A percentile compares a stretch with the other conserved stretches of the same genome.
Conservation (phyloP, 2,329 filamentous ascomycete genomes). For the Neurospora sp. region DNA sequence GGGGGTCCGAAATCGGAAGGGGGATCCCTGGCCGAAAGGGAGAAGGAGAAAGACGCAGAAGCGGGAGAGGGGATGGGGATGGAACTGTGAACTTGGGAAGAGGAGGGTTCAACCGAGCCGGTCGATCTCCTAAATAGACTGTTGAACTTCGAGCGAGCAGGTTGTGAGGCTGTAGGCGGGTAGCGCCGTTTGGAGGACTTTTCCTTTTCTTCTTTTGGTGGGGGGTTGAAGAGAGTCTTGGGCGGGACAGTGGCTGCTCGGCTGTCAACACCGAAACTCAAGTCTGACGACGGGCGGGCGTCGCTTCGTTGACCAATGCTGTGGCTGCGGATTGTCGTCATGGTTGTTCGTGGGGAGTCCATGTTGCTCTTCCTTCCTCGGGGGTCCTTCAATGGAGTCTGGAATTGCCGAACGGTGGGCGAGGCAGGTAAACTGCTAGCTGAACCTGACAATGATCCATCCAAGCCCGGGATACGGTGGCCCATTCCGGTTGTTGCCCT, state of each 20-base stretch:
- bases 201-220: slow-evolving; percentile 12
- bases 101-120: slow-evolving; percentile 24
- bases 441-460: slow-evolving; percentile 17
- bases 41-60: slow-evolving; percentile 15
- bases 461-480: slow-evolving; percentile 32
- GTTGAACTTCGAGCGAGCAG: slow-evolving; percentile 35
- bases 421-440: slow-evolving; percentile 12
- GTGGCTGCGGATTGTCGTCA: slow-evolving; percentile 14
- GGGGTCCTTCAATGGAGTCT: slow-evolving; percentile 3
- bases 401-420: slow-evolving; percentile 10
- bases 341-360: slow-evolving; percentile 16
- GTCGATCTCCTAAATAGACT: slow-evolving; percentile 41
- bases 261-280: slow-evolving; percentile 7
- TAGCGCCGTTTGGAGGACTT: slow-evolving; percentile 29
- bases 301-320: slow-evolving; percentile 15
- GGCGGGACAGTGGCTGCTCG: slow-evolving; percentile 16
- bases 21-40: slow-evolving; percentile 16
- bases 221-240: slow-evolving; percentile 8
- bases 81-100: slow-evolving; percentile 2
- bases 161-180: slow-evolving; percentile 36
- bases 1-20: slow-evolving; percentile 25
- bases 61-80: slow-evolving; percentile 7
- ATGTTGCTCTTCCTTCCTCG: slow-evolving; percentile 14
- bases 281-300: slow-evolving; percentile 4
- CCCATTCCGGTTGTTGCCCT: neutral